A percentile compares a stretch with the other conserved stretches of the same genome.
Evolutionary conservation across 1,139 yeast species (phyloP).

Genomic region (Lodderomyces theae): DNA sequence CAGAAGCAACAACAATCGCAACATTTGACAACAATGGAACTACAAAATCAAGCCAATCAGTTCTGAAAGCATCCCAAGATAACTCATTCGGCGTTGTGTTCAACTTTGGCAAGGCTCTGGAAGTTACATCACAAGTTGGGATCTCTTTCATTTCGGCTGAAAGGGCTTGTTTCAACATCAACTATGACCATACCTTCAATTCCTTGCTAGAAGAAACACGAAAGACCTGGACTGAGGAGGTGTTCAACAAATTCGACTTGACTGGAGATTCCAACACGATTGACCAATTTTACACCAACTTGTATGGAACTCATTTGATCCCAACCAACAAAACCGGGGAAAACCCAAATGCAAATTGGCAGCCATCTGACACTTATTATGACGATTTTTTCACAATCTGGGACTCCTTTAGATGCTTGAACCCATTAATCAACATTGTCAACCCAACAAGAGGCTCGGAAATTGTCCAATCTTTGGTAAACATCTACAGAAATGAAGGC

Average conservation of each 20-base stretch:
- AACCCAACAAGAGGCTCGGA: conserved; percentile 30
- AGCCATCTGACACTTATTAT: conserved; percentile 27
- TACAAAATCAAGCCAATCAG: not conserved
- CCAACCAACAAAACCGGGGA: conserved; percentile 39
- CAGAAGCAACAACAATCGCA: conserved; percentile 12
- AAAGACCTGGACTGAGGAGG: conserved; percentile 26
- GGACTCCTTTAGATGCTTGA: conserved; percentile 37
- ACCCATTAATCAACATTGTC: conserved; percentile 30
- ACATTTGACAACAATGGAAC: not conserved
- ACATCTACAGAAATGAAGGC: conserved; percentile 32
- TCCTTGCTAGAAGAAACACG: conserved; percentile 20
- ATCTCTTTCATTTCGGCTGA: conserved; percentile 30
- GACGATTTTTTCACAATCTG: conserved; percentile 42
- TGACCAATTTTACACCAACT: conserved; percentile 26
- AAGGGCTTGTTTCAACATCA: conserved; percentile 31
- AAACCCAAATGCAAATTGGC: conserved; percentile 24
- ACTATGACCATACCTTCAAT: conserved; percentile 17
- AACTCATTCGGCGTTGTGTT: conserved; percentile 24
- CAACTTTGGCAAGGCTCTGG: conserved; percentile 16
- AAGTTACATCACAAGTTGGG: conserved; percentile 26
- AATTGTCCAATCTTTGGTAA: conserved; percentile 27
- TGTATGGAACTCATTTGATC: conserved; percentile 33
- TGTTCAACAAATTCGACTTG: conserved; percentile 23
- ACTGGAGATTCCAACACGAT: conserved; percentile 17
- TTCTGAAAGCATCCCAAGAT: conserved; percentile 10